Conservation (phyloP, 177 flowering plant genomes). For the Telopea speciosissima region DNA sequence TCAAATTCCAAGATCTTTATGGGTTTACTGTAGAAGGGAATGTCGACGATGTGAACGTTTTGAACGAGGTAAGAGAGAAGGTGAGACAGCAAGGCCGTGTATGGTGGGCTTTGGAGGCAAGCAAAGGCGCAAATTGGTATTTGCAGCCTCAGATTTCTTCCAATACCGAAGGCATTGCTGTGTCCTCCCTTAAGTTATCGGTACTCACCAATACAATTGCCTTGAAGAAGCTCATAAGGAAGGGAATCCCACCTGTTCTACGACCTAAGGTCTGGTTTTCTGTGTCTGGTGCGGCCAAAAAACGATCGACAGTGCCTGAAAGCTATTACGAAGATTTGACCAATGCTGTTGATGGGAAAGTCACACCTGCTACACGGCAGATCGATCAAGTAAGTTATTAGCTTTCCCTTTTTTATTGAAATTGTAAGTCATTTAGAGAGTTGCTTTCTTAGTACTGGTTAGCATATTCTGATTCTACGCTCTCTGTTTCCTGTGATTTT, state of each 20-base stretch:
- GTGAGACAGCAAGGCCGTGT: conserved; percentile 85
- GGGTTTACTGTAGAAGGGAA: conserved; percentile 95
- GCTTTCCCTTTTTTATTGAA: neutral
- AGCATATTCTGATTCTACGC: neutral
- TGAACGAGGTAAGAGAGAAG: conserved; percentile 97
- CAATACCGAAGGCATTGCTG: conserved; percentile 42
- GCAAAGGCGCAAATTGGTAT: conserved; percentile 96
- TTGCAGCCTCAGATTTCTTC: conserved; percentile 57
- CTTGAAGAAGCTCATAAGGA: conserved; percentile 76
- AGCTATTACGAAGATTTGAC: conserved; percentile 80
- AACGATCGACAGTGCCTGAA: conserved; percentile 91
- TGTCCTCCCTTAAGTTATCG: conserved; percentile 48
- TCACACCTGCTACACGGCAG: conserved; percentile 85
- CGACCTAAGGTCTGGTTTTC: conserved; percentile 97
- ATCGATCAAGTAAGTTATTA: conserved; percentile 86
- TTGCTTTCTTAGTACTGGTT: neutral
- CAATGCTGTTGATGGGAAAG: conserved; percentile 76
- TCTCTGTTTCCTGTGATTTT: neutral
- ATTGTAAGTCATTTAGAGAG: neutral
- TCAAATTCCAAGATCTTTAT: conserved; percentile 90
- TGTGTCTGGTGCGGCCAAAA: conserved; percentile 91
- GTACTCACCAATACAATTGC: conserved; percentile 61
- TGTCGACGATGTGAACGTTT: conserved; percentile 90
- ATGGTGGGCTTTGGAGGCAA: conserved; percentile 94
- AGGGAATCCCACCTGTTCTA: conserved; percentile 84